Base-by-base conservation (phyloP, 805 yeast genomes). In the Candida xyloterini region DNA sequence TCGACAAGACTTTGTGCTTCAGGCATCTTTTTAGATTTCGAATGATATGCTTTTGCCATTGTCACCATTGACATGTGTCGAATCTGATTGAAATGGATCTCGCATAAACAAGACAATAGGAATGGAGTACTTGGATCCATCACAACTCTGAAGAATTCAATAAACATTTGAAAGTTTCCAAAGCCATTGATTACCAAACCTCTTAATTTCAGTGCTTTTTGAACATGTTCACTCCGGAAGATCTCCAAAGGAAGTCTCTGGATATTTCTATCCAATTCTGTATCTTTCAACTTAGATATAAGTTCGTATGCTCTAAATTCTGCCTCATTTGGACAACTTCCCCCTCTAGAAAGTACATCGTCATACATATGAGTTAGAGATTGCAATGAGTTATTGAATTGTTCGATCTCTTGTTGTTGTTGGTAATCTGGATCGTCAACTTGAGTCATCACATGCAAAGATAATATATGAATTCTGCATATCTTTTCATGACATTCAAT, bases 331-430 rank as follows among this genome's bases (percentile, higher is more conserved):
- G 89, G 85, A 30, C 85, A 77, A 5, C 44, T 45, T 0, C 86
- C 79, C 2, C 89, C 91, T 43, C 74, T 71, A 20, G 80, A 76
- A 30, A 95, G 68, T 9, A 81, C 81, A 53, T 85, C 96, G 40
- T 78, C 78, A 55, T 93, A 93, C 57, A 89, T 85, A 56, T 93
- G 96, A 3, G 85, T 74, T 25, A 93, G 66, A 0, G 98, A 85
- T 55, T 91, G 95, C 33, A 93, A 61, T 0, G 96, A 85, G 55
- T 93, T 93, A 56, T 86, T 89, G 58, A 93, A 74, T 58, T 93
- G 99, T 60, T 93, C 99, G 13, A 91, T 59, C 64, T 93, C 99
- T 62, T 93, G 99, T 59, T 93, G 99, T 51, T 85, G 85, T 7
- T 95, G 89, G 57, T 81, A 90, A 42, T 88, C 95, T 2, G 64